Base-by-base conservation (phyloP, 2,329 filamentous ascomycete species). In the Claviceps humidiphila region DNA sequence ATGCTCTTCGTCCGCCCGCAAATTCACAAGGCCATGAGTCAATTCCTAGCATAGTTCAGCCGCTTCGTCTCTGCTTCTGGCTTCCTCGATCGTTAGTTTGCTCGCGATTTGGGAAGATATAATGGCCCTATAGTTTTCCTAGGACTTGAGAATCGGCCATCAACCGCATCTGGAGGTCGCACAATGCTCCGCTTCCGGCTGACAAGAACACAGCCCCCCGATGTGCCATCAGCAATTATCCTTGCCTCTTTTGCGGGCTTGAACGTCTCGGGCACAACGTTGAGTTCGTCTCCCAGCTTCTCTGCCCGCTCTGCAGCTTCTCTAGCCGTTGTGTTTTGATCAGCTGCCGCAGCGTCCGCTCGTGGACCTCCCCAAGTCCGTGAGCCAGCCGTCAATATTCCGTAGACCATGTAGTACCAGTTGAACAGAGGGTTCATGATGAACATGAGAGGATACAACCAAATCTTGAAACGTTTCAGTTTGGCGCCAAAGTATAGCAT, bases 381-480 rank as follows among this genome's bases (percentile, higher is more conserved):
- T 66, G 95, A 89, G 20, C 90, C 89, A 34, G 90, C 89, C 0
- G 91, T 96, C 68, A 95, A 93, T 59, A 95, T 94, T 45, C 89
- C 90, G 66, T 96, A 95, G 2, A 95, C 85, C 86, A 96, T 95
- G 71, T 97, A 97, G 54, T 89, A 80, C 91, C 91, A 97, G 69
- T 97, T 97, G 76, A 96, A 90, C 64, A 97, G 94, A 0, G 93
- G 91, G 63, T 96, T 97, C 57, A 96, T 68, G 47, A 95, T 71
- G 65, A 96, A 97, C 89, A 97, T 96, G 56, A 97, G 61, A 0
- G 91, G 91, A 64, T 97, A 97, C 5, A 97, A 74, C 84, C 88
- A 91, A 56, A 94, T 86, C 74, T 98, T 97, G 73, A 85, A 96
- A 11, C 93, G 80, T 55, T 84, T 83, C 48, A 97, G 78, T 68